Conservation (phyloP, 768 basidiomycete genomes). For the Butyriboletus loyo region DNA sequence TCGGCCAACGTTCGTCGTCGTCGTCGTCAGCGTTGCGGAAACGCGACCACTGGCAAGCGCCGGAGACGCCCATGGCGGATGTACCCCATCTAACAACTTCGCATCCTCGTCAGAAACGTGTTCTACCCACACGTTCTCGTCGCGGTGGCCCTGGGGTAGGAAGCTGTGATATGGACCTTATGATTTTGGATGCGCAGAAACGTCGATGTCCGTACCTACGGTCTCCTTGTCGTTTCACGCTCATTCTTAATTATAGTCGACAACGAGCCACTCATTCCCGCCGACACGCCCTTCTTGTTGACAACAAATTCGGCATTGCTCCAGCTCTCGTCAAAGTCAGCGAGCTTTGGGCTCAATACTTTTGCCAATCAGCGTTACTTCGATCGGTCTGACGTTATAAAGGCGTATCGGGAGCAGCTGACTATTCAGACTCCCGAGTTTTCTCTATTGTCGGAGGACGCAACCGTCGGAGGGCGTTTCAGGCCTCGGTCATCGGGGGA, state of each 20-base stretch:
- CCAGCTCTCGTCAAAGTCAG: constrained; percentile 36
- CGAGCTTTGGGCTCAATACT: constrained; percentile 48
- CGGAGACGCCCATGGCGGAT: constrained; percentile 31
- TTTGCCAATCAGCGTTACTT: constrained; percentile 71
- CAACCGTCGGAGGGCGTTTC: constrained; percentile 63
- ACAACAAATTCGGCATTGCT: constrained; percentile 65
- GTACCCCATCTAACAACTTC: constrained; percentile 32
- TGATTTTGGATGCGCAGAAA: constrained; percentile 80
- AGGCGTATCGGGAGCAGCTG: constrained; percentile 64
- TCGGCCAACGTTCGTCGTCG: constrained; percentile 3
- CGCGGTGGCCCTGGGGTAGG: constrained; percentile 82
- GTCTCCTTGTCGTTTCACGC: constrained; percentile 10
- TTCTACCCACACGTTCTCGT: constrained; percentile 76
- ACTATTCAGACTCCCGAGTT: constrained; percentile 80
- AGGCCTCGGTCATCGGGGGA: constrained; percentile 68
- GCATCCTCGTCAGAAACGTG: constrained; percentile 65
- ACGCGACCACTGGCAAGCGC: constrained; percentile 13
- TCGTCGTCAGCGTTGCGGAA: constrained; percentile 4
- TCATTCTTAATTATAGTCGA: constrained; percentile 48
- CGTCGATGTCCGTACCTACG: constrained; percentile 58
- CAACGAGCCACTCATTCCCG: constrained; percentile 68
- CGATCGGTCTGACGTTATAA: constrained; percentile 71
- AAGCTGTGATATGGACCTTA: constrained; percentile 71
- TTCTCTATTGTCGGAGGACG: constrained; percentile 43
- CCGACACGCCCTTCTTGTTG: constrained; percentile 61